phyloP scores from a whole-genome alignment of 1,139 yeast genomes.

The Martiniozyma asiatica region DNA sequence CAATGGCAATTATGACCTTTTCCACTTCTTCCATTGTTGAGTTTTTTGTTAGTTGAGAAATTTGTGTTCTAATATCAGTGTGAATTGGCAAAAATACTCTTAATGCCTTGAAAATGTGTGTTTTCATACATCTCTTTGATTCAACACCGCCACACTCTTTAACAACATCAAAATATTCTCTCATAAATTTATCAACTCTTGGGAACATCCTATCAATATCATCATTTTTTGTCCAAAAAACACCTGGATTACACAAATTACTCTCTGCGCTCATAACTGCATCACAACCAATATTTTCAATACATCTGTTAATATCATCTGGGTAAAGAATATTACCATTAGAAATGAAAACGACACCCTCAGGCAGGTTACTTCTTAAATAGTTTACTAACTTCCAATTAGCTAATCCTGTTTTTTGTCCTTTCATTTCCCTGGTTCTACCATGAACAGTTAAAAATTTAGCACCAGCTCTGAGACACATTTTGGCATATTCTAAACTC shows the following conservation, averaged over 20 bases:
- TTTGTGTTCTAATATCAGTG: slow-evolving; percentile 62
- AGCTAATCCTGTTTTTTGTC: slow-evolving; percentile 89
- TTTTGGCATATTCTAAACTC: slow-evolving; percentile 74
- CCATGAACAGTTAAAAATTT: slow-evolving; percentile 94
- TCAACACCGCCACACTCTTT: slow-evolving; percentile 58
- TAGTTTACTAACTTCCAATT: slow-evolving; percentile 77
- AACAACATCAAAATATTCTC: slow-evolving; percentile 85
- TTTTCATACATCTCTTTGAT: slow-evolving; percentile 73
- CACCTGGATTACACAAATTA: slow-evolving; percentile 85
- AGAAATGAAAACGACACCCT: slow-evolving; percentile 79
- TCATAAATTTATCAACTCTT: slow-evolving; percentile 66
- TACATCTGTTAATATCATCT: slow-evolving; percentile 62
- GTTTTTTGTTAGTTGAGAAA: slow-evolving; percentile 43
- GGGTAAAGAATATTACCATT: slow-evolving; percentile 88
- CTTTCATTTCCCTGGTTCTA: slow-evolving; percentile 93
- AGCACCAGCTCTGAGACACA: slow-evolving; percentile 92
- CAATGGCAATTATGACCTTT: slow-evolving; percentile 55
- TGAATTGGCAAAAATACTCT: slow-evolving; percentile 67
- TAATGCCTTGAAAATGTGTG: slow-evolving; percentile 80
- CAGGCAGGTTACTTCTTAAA: slow-evolving; percentile 68
- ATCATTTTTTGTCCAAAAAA: slow-evolving; percentile 48
- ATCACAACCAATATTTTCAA: slow-evolving; percentile 55
- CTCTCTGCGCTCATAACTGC: slow-evolving; percentile 99
- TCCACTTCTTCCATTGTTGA: slow-evolving; percentile 53
- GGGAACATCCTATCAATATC: slow-evolving; percentile 65